phyloP scores from a whole-genome alignment of 176 grass and related monocot species.

The Carex cristatella region DNA sequence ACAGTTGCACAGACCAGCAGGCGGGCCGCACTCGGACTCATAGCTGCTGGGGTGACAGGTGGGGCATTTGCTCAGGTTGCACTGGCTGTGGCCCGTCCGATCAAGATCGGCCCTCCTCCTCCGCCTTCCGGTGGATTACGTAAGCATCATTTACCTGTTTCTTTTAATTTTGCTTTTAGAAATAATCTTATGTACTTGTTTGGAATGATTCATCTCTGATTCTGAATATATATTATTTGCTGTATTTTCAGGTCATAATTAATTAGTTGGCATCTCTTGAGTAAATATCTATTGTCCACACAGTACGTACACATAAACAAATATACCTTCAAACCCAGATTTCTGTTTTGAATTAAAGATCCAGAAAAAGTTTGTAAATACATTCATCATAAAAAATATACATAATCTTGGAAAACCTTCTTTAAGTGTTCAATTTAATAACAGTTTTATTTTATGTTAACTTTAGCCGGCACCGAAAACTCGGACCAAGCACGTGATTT shows the following conservation, averaged over 20 bases:
- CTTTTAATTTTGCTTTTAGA: neutral
- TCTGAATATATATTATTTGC: neutral
- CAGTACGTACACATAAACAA: too few species aligned
- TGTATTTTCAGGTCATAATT: neutral
- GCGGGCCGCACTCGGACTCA: constrained; percentile 61
- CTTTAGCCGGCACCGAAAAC: constrained; percentile 64
- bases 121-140: constrained; percentile 72
- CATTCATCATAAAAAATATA: neutral
- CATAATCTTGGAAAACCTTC: neutral
- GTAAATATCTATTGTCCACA: neutral
- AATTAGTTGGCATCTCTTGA: neutral
- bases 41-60: constrained; percentile 51
- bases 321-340: too few species aligned
- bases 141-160: constrained; percentile 36
- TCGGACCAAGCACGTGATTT: constrained; percentile 70
- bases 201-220: neutral
- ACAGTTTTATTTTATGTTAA: neutral
- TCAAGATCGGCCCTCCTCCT: constrained; percentile 31
- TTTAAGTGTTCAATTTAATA: neutral
- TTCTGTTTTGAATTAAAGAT: neutral
- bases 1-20: constrained; percentile 34
- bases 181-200: neutral
- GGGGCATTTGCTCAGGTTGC: constrained; percentile 45
- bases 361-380: neutral
- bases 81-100: constrained; percentile 31